phyloP scores from a whole-genome alignment of 305 asterid genomes.

The Fraxinus nigra region DNA sequence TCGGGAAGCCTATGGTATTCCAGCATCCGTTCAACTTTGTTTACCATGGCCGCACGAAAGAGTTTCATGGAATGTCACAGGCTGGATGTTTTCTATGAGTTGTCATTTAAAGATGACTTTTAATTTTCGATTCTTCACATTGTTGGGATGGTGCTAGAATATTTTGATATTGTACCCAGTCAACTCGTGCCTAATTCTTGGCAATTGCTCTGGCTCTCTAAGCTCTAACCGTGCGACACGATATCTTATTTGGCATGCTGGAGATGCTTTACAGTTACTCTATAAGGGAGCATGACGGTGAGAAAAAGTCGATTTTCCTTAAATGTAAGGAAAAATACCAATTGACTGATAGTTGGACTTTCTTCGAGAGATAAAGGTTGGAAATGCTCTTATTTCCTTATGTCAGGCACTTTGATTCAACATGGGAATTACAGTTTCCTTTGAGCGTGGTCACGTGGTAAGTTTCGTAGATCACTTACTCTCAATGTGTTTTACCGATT shows the following conservation, averaged over 20 bases:
- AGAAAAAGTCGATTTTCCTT: background rate
- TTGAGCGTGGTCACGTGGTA: background rate
- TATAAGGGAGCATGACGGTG: background rate
- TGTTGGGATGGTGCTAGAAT: background rate
- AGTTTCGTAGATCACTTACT: background rate
- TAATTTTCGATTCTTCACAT: background rate
- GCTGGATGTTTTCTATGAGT: too few relatives aligned
- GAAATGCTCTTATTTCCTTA: background rate
- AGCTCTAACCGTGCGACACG: too few relatives aligned
- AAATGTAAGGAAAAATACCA: background rate
- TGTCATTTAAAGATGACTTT: background rate
- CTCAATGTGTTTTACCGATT: background rate
- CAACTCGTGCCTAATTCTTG: background rate
- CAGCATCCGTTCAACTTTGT: background rate
- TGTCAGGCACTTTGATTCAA: background rate
- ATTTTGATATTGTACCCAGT: too few relatives aligned
- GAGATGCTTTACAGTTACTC: too few relatives aligned
- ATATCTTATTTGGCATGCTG: too few relatives aligned
- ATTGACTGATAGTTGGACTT: background rate
- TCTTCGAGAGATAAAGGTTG: background rate
- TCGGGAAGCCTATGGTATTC: background rate
- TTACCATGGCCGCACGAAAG: background rate
- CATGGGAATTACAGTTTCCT: background rate
- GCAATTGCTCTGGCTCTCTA: background rate
- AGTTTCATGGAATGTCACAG: background rate